A percentile compares a stretch with the other conserved stretches of the same genome.
These are phyloP conservation scores for Volvariella surrecta DNA, from an alignment of 1,284 basidiomycete species.

Conservation along the genomic window DNA sequence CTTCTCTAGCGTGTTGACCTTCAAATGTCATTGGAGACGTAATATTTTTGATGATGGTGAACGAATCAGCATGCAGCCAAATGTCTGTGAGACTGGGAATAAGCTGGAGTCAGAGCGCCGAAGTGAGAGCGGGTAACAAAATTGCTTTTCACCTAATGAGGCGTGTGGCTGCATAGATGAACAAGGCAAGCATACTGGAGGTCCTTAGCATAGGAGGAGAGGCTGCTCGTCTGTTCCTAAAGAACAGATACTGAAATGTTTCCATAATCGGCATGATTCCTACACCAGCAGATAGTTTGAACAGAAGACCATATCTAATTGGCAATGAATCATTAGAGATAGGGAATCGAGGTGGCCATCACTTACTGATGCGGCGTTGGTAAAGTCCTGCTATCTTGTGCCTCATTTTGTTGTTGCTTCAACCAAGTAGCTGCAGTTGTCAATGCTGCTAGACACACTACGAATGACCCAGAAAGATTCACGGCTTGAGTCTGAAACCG, in stretches of 20 bases:
- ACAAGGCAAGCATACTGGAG: not conserved
- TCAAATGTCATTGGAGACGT: not conserved
- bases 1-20: not conserved
- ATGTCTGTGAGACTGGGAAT: not conserved
- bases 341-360: not conserved
- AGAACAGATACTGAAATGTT: not conserved
- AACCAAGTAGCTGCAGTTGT: not conserved
- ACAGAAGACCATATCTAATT: not conserved
- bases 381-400: not conserved
- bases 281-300: not conserved
- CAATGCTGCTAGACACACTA: too few relatives aligned
- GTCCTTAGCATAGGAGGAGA: not conserved
- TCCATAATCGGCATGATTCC: not conserved
- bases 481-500: too few relatives aligned
- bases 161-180: not conserved
- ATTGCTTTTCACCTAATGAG: not conserved
- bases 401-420: not conserved
- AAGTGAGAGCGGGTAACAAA: too few relatives aligned
- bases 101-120: too few relatives aligned
- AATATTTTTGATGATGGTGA: not conserved
- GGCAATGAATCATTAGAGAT: not conserved
- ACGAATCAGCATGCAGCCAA: not conserved
- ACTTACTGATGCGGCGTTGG: not conserved
- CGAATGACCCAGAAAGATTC: too few relatives aligned
- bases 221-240: not conserved